phyloP scores from a whole-genome alignment of 1,284 basidiomycete species.

The Prillingera fragicola region DNA sequence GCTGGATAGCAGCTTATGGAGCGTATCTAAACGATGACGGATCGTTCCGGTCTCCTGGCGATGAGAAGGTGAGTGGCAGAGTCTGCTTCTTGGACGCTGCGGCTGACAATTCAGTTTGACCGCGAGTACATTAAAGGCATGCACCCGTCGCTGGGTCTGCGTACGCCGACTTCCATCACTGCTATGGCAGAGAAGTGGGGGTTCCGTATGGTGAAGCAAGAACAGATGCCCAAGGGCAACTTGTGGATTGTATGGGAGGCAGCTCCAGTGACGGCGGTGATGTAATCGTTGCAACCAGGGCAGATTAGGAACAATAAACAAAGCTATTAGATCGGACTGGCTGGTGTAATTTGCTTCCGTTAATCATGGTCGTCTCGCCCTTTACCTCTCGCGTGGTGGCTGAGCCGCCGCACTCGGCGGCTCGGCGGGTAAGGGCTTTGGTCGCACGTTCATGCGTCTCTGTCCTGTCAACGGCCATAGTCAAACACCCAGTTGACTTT shows the following conservation, averaged over 20 bases:
- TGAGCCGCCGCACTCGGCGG: too few species aligned
- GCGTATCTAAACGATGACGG: slow-evolving; percentile 36
- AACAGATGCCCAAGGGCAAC: slow-evolving; percentile 40
- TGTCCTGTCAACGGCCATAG: too few species aligned
- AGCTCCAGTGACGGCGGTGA: not conserved
- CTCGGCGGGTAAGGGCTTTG: not conserved
- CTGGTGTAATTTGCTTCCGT: slow-evolving; percentile 6
- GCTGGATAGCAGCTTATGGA: slow-evolving; percentile 37
- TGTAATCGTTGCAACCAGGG: not conserved
- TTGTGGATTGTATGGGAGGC: slow-evolving; percentile 36
- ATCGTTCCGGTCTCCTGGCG: slow-evolving; percentile 25
- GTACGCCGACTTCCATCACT: slow-evolving; percentile 25
- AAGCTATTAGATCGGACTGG: too few species aligned
- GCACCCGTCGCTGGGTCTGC: slow-evolving; percentile 26
- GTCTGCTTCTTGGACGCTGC: not conserved
- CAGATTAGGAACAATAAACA: not conserved
- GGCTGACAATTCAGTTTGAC: slow-evolving; percentile 30
- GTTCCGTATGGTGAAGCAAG: slow-evolving; percentile 23
- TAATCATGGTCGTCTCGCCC: too few species aligned
- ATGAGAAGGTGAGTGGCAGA: slow-evolving; percentile 25
- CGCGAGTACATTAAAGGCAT: slow-evolving; percentile 22
- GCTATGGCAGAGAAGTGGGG: slow-evolving; percentile 31
- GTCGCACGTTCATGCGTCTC: slow-evolving; percentile 8
- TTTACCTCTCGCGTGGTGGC: too few species aligned
- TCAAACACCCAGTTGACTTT: too few species aligned